These are phyloP conservation scores for Nidularia pulvinata DNA, from an alignment of 768 basidiomycete species.

Conservation along the genomic window DNA sequence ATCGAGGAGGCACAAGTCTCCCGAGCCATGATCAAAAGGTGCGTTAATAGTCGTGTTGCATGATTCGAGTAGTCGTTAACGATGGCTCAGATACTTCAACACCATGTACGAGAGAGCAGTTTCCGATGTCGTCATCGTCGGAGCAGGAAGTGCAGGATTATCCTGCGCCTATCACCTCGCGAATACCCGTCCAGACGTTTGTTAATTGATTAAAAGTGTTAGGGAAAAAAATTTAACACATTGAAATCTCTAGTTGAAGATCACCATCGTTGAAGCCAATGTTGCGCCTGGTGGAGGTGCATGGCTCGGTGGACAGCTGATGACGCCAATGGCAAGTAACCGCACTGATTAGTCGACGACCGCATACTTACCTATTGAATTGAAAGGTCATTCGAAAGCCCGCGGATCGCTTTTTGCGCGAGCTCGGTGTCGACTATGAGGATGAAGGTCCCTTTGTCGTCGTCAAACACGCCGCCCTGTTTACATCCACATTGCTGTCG, in stretches of 20 bases:
- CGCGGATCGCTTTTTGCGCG: slow-evolving; percentile 67
- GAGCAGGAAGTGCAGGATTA: slow-evolving; percentile 69
- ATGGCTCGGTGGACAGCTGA: slow-evolving; percentile 79
- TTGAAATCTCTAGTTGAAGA: slow-evolving; percentile 33
- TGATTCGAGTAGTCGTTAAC: background rate
- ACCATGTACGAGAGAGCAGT: slow-evolving; percentile 74
- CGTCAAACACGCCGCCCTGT: slow-evolving; percentile 81
- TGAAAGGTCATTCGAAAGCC: slow-evolving; percentile 74
- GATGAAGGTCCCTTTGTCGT: slow-evolving; percentile 80
- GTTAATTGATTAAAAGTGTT: slow-evolving; percentile 3
- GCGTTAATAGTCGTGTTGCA: background rate
- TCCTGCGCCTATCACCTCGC: slow-evolving; percentile 77
- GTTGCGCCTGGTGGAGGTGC: slow-evolving; percentile 82
- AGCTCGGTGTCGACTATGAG: slow-evolving; percentile 72
- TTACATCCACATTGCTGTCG: slow-evolving; percentile 76
- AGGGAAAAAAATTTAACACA: too few species aligned
- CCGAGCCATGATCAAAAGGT: slow-evolving; percentile 77
- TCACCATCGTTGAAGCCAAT: slow-evolving; percentile 68
- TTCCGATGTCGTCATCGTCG: slow-evolving; percentile 78
- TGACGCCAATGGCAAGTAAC: slow-evolving; percentile 69
- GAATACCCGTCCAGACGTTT: slow-evolving; percentile 62
- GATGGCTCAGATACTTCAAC: slow-evolving; percentile 58
- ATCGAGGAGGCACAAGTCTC: slow-evolving; percentile 78
- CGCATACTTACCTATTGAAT: background rate
- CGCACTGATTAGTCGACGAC: background rate